Evolutionary conservation across 345 rosid species (phyloP).

Genomic region (Hibiscus tridactylites): DNA sequence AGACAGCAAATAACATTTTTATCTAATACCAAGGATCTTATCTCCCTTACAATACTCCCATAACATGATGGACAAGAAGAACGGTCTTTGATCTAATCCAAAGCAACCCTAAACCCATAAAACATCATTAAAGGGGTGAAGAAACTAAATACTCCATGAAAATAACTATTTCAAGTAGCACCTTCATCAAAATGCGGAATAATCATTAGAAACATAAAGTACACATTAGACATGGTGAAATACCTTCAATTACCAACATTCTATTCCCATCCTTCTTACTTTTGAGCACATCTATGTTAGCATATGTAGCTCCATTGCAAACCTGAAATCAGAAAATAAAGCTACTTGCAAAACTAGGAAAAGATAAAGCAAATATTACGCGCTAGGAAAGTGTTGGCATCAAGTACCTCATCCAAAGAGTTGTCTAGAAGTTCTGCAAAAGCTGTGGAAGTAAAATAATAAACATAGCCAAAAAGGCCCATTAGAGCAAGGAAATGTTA

Average conservation of each 20-base stretch:
- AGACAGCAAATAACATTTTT: too few species aligned
- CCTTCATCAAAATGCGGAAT: not conserved
- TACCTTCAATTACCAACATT: constrained; percentile 83
- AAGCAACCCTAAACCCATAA: too few species aligned
- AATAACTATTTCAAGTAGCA: not conserved
- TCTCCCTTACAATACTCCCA: too few species aligned
- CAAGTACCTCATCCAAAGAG: constrained; percentile 72
- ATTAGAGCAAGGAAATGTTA: not conserved
- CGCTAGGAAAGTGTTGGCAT: not conserved
- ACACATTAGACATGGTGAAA: not conserved
- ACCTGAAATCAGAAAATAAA: constrained; percentile 33
- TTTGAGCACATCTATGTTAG: constrained; percentile 59
- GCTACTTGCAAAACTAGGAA: not conserved
- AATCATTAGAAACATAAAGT: not conserved
- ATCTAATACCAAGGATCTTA: too few species aligned
- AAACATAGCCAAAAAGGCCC: not conserved
- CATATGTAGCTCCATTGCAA: constrained; percentile 71
- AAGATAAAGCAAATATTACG: not conserved
- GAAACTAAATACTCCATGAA: constrained; percentile 17
- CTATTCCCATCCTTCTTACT: constrained; percentile 53
- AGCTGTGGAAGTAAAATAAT: constrained; percentile 37
- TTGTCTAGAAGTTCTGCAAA: constrained; percentile 93
- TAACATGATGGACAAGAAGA: too few species aligned
- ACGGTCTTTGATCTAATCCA: too few species aligned
- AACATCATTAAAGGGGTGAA: not conserved